Conservation (phyloP, 2,329 filamentous ascomycete species). For the Trichoderma guizhouense region DNA sequence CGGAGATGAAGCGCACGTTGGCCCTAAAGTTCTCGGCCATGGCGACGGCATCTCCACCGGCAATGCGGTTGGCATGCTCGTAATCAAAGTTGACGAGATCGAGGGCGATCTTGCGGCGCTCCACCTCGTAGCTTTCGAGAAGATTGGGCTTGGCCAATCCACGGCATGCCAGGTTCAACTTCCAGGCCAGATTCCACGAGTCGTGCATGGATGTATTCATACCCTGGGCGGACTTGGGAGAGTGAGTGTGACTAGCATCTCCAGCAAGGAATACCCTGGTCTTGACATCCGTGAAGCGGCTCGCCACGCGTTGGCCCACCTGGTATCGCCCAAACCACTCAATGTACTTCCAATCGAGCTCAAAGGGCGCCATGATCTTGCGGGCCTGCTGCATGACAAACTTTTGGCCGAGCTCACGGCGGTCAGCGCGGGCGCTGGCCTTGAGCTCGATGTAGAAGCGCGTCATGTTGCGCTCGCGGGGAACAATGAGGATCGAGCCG, state of each 20-base stretch:
- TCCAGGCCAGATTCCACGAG: conserved; percentile 55
- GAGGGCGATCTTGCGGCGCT: conserved; percentile 58
- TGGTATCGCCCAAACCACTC: conserved; percentile 56
- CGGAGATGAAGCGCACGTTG: conserved; percentile 71
- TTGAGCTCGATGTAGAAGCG: conserved; percentile 63
- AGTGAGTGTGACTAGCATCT: conserved; percentile 54
- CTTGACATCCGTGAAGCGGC: conserved; percentile 51
- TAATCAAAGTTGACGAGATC: conserved; percentile 64
- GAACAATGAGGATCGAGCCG: conserved; percentile 63
- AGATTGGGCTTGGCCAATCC: conserved; percentile 42
- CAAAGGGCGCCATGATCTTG: conserved; percentile 65
- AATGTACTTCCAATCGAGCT: conserved; percentile 59
- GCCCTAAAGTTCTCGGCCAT: conserved; percentile 66
- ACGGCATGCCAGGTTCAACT: conserved; percentile 47
- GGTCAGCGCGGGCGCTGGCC: conserved; percentile 47
- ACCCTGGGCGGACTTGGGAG: conserved; percentile 65
- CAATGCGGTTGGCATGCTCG: conserved; percentile 55
- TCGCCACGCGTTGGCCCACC: conserved; percentile 63
- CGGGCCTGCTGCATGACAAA: conserved; percentile 61
- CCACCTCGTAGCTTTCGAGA: conserved; percentile 48
- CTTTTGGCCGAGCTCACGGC: conserved; percentile 61
- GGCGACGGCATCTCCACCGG: conserved; percentile 59
- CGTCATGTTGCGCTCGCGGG: conserved; percentile 60
- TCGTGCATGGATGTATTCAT: conserved; percentile 74
- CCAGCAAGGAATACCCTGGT: conserved; percentile 67